Conservation (phyloP, 1,284 basidiomycete genomes). For the Veloboletus limbatus region DNA sequence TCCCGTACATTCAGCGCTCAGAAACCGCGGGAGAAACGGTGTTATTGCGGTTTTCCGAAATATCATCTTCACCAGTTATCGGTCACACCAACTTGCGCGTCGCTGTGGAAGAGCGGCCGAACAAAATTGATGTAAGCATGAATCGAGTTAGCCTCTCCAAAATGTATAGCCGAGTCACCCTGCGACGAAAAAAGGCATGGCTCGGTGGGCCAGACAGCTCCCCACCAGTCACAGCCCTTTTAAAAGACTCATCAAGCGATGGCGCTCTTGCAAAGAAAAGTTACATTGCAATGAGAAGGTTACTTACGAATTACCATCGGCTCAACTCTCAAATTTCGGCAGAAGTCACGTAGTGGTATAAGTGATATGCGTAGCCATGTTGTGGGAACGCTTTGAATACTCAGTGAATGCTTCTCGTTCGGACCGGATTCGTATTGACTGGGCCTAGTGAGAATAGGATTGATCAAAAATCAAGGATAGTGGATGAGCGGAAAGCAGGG, state of each 20-base stretch:
- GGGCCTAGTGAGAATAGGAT: constrained; percentile 11
- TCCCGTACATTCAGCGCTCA: neutral
- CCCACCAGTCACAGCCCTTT: no score
- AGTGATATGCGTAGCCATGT: neutral
- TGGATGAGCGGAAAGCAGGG: constrained; percentile 4
- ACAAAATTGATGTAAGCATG: neutral
- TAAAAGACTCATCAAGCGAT: no score
- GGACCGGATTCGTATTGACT: constrained; percentile 1
- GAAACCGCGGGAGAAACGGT: constrained; percentile 12
- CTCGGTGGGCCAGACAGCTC: no score
- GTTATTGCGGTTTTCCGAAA: constrained; percentile 2
- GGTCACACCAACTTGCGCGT: neutral
- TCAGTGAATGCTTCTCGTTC: neutral
- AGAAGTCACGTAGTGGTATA: neutral
- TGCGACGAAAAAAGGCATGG: no score
- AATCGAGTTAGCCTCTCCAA: no score
- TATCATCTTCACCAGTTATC: neutral
- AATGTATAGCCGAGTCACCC: no score
- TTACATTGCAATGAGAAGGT: no score
- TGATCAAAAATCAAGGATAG: constrained; percentile 10
- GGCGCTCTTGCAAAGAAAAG: no score
- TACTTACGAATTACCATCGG: neutral
- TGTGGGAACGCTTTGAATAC: neutral
- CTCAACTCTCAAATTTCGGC: neutral
- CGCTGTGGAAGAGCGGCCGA: neutral